Evolutionary conservation across 2,329 filamentous ascomycete genomes (phyloP), one percentile per base, ranked within the genome.

Genomic region (Penicillium sp.): DNA sequence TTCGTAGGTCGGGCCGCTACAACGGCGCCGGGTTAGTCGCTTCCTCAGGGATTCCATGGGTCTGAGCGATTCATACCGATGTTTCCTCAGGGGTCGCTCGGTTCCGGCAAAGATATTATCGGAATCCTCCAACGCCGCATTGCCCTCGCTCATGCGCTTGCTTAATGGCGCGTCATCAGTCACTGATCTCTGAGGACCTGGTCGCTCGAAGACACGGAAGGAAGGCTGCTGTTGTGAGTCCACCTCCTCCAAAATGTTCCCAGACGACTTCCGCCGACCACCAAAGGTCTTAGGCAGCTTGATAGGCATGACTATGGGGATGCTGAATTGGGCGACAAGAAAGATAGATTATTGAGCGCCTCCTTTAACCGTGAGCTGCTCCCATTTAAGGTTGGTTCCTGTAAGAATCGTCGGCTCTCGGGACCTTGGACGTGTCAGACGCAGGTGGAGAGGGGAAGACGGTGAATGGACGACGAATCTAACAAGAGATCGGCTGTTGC

Each of bases 141-240:
- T 69, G 56, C 58, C 70, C 57, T 62, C 61, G 38, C 58, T 65
- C 49, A 65, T 59, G 28, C 61, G 62, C 51, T 70, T 72, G 24
- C 58, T 60, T 28, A 71, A 50, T 3, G 61, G 54, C 40, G 62
- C 66, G n/a, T 69, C 70, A 43, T 71, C 68, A 47, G 72, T 73
- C 53, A 73, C 67, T 12, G 74, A 74, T 55, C 70, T 72, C 40
- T 72, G 68, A 12, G 63, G 62, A 33, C 66, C 63, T 13, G 76
- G 74, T 50, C 78, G 73, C 55, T 80, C 78, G 48, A 81, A 71
- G 38, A 81, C 78, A 20, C 74, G 71, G 61, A 81, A 81, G n/a
- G 78, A 78, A 20, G 75, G 64, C 44, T 70, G 68, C 12, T 63
- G 62, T 27, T 69, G 62, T 24, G 67, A 65, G 49, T 69, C 69